Evolutionary conservation across 2,329 filamentous ascomycete species (phyloP).

Genomic region (Cordyceps cicadae): DNA sequence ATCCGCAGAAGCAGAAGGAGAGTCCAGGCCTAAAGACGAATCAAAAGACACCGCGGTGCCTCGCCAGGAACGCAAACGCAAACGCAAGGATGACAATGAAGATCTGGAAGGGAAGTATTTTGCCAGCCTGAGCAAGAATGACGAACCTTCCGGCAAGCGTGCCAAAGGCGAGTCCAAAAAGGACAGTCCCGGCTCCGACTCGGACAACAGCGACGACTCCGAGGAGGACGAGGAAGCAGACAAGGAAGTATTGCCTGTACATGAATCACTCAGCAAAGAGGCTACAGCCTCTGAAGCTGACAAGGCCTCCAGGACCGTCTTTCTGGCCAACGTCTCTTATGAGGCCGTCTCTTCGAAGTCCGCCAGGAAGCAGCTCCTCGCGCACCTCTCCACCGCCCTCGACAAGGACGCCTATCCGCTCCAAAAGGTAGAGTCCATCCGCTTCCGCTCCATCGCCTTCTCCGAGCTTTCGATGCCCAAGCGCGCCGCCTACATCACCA

Average conservation of each 20-base stretch:
- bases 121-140: constrained; percentile 52
- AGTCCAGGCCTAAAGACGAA: constrained; percentile 31
- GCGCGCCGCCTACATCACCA: constrained; percentile 87
- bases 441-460: constrained; percentile 90
- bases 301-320: constrained; percentile 83
- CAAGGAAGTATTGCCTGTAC: constrained; percentile 38
- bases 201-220: constrained; percentile 33
- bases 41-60: constrained; percentile 28
- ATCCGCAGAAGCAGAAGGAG: constrained; percentile 26
- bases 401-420: constrained; percentile 40
- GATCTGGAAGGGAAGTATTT: constrained; percentile 65
- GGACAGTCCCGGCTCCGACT: constrained; percentile 20
- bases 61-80: constrained; percentile 51
- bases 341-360: constrained; percentile 74
- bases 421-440: constrained; percentile 79
- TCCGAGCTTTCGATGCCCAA: constrained; percentile 70
- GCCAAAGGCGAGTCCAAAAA: constrained; percentile 34
- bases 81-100: constrained; percentile 59
- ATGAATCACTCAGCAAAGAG: constrained; percentile 48
- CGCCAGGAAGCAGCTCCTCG: constrained; percentile 67
- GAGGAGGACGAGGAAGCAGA: constrained; percentile 32
- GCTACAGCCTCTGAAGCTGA: constrained; percentile 59
- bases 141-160: constrained; percentile 47
- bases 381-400: constrained; percentile 72
- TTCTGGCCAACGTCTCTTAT: constrained; percentile 83